phyloP scores from a whole-genome alignment of 306 rosid species.

The Mimosa bimucronata region DNA sequence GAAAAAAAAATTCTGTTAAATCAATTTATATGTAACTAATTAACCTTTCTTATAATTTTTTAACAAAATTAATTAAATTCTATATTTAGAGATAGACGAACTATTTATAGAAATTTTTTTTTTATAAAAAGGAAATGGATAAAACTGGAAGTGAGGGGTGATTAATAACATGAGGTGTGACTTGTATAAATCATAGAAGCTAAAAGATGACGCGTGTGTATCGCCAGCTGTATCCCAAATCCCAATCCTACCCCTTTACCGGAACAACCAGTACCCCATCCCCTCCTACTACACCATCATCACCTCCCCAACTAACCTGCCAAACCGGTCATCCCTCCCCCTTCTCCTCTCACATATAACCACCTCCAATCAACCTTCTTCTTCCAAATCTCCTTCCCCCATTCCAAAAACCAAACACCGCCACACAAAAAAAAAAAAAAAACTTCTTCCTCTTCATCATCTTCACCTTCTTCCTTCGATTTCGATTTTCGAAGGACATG shows the following conservation, averaged over 20 bases:
- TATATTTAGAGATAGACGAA: too few species aligned
- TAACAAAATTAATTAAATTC: too few species aligned
- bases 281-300: background rate
- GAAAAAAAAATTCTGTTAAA: too few species aligned
- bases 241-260: slow-evolving; percentile 51
- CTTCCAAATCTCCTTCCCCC: background rate
- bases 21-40: too few species aligned
- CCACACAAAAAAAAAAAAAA: background rate
- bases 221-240: slow-evolving; percentile 92
- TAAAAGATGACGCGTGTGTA: slow-evolving; percentile 70
- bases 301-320: slow-evolving; percentile 48
- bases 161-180: slow-evolving; percentile 31
- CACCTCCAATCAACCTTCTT: background rate
- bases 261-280: slow-evolving; percentile 55
- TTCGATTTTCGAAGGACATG: background rate
- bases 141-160: background rate
- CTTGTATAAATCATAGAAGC: slow-evolving; percentile 35
- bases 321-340: slow-evolving; percentile 56
- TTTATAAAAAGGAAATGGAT: background rate
- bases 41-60: too few species aligned
- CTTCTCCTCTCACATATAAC: slow-evolving; percentile 45
- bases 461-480: background rate
- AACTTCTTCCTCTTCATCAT: background rate
- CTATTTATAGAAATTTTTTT: too few species aligned
- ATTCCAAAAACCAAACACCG: background rate